Percentiles rank a stretch among this genome's conserved stretches.
phyloP scores from a whole-genome alignment of 1,284 basidiomycete genomes.

The Schizophyllum commune region DNA sequence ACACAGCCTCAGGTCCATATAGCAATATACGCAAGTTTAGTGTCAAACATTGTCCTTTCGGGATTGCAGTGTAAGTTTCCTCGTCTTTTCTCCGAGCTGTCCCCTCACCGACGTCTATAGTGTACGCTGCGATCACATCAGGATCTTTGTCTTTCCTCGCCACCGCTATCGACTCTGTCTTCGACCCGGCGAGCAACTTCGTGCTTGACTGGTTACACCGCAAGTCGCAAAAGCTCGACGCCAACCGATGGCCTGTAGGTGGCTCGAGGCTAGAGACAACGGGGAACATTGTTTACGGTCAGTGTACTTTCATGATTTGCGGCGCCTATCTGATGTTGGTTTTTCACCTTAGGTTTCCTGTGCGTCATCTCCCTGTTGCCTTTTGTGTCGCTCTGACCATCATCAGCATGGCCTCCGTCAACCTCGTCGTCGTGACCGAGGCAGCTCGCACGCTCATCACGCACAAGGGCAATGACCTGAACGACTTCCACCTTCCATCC shows the following conservation, averaged over 20 bases:
- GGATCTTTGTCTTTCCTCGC: constrained; percentile 84
- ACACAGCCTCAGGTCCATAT: constrained; percentile 63
- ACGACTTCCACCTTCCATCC: constrained; percentile 75
- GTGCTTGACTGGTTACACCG: constrained; percentile 79
- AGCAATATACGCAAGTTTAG: constrained; percentile 79
- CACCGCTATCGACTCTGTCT: constrained; percentile 84
- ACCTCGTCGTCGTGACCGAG: constrained; percentile 81
- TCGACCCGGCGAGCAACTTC: constrained; percentile 88
- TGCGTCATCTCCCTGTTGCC: constrained; percentile 27
- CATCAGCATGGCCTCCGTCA: constrained; percentile 76
- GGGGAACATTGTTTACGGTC: constrained; percentile 85
- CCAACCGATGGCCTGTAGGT: constrained; percentile 86
- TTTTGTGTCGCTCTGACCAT: constrained; percentile 7
- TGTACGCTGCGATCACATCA: constrained; percentile 84
- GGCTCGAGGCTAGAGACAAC: constrained; percentile 88
- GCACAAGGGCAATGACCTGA: constrained; percentile 42
- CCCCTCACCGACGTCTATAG: constrained; percentile 26
- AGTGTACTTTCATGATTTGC: constrained; percentile 18
- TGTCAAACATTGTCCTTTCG: constrained; percentile 67
- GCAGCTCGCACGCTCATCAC: constrained; percentile 66
- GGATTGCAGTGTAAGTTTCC: constrained; percentile 48
- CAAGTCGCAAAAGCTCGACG: constrained; percentile 66
- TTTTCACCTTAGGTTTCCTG: constrained; percentile 48
- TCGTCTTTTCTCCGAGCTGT: constrained; percentile 5
- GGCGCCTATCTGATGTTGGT: constrained; percentile 11